A percentile compares a stretch with the other conserved stretches of the same genome.
These are phyloP conservation scores for Mytilinidion resinicola DNA, from an alignment of 495 filamentous ascomycete genomes.

Conservation along the genomic window DNA sequence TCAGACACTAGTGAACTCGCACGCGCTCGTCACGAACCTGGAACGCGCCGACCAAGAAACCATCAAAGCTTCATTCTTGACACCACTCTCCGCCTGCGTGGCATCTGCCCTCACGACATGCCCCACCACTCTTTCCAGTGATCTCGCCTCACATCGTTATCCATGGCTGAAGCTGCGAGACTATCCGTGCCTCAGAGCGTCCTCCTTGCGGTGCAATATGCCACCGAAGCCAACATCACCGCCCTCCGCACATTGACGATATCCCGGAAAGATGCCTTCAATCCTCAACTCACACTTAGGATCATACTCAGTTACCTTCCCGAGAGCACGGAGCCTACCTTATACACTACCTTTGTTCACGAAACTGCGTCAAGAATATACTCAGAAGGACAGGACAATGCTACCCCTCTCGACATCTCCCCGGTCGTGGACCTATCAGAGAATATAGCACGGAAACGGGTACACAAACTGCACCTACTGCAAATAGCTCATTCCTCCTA, in stretches of 20 bases:
- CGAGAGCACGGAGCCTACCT: constrained; percentile 59
- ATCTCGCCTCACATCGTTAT: no score
- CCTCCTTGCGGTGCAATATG: constrained; percentile 57
- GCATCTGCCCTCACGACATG: no score
- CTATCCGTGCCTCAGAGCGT: constrained; percentile 56
- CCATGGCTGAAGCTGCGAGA: constrained; percentile 8
- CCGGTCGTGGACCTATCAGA: constrained; percentile 57
- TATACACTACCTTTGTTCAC: constrained; percentile 57
- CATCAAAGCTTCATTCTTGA: no score
- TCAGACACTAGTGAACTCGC: no score
- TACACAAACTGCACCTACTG: constrained; percentile 62
- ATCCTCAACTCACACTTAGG: constrained; percentile 63
- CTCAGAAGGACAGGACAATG: constrained; percentile 33
- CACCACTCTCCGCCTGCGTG: no score
- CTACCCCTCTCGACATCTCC: constrained; percentile 47
- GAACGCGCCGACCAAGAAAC: no score
- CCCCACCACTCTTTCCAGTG: no score
- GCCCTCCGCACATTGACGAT: constrained; percentile 56
- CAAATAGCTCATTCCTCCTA: constrained; percentile 43
- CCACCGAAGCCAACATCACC: constrained; percentile 52
- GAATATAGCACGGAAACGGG: constrained; percentile 58
- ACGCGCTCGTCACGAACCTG: no score
- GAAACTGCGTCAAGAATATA: constrained; percentile 40
- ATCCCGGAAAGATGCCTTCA: constrained; percentile 52
- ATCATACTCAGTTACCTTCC: constrained; percentile 82